Evolutionary conservation across 169 alveolate genomes (phyloP), one percentile per base, ranked within the genome.

Genomic region (Theileria luwenshuni): DNA sequence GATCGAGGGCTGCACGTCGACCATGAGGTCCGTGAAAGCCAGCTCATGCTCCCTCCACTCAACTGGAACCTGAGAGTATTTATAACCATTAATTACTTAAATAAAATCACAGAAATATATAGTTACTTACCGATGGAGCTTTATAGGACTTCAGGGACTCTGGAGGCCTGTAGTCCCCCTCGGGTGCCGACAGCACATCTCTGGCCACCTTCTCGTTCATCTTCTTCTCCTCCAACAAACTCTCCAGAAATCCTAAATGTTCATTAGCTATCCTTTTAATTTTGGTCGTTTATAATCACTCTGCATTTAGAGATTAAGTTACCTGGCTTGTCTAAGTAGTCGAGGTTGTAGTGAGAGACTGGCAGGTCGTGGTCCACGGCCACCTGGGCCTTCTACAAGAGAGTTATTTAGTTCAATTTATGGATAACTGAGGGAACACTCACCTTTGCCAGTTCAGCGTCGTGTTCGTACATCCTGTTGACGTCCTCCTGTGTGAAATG

Each of bases 291-390:
- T 10, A 38, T 10, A 38, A 5, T 38, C 10, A 10, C 45, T 38
- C 5, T 10, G 5, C n/a, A n/a, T n/a, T n/a, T n/a, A n/a, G n/a
- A n/a, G n/a, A 5, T 15, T 27, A 56, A 54, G 6, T 38, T 68
- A 68, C 76, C 89, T 32, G 84, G 85, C 80, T 81, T 83, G 79
- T 90, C 91, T 38, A 90, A 76, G 59, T 90, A 90, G 47, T 90
- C 94, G 23, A 90, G 64, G 67, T 90, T 90, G 51, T 85, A 90
- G 62, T 83, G 89, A 42, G 89, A 83, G 3, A 90, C 69, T 15
- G 94, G 92, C 48, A 90, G 71, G 49, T 90, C 69, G 77, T 90
- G 86, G 59, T 90, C 92, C 32, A 90, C 90, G 30, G 94, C 94
- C 41, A 90, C 91, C 76, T 90, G 94, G 15, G 94, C 94, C 38